Conservation (phyloP, 495 filamentous ascomycete species). For the Daldinia concentrica region DNA sequence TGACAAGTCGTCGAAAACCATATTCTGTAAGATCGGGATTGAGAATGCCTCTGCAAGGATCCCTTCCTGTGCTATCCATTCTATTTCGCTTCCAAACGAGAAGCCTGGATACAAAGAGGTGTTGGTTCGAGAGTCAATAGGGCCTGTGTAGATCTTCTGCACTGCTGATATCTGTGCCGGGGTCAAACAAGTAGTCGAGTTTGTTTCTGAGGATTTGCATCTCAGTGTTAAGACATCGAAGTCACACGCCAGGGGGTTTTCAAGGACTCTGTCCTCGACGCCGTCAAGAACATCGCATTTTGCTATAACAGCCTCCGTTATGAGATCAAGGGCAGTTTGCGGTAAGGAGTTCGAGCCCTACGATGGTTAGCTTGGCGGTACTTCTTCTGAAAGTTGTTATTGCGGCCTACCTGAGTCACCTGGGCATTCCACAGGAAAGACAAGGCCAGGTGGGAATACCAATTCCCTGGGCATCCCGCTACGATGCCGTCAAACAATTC, state of each 20-base stretch:
- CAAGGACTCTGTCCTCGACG: constrained; percentile 51
- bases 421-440: constrained; percentile 55
- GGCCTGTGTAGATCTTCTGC: constrained; percentile 47
- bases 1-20: constrained; percentile 59
- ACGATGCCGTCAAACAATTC: constrained; percentile 56
- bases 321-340: constrained; percentile 49
- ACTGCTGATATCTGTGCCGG: constrained; percentile 41
- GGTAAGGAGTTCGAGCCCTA: constrained; percentile 35
- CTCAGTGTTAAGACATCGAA: constrained; percentile 50
- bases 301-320: constrained; percentile 46
- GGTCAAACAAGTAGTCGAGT: constrained; percentile 45
- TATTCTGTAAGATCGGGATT: constrained; percentile 60
- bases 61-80: constrained; percentile 49
- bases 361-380: background rate
- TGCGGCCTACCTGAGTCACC: constrained; percentile 39
- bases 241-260: constrained; percentile 51
- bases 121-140: constrained; percentile 33
- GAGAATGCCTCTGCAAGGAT: constrained; percentile 46
- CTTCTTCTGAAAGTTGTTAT: background rate
- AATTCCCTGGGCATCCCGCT: constrained; percentile 55
- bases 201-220: constrained; percentile 39
- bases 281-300: constrained; percentile 54
- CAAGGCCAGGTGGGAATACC: constrained; percentile 54
- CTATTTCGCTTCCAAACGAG: constrained; percentile 46
- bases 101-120: constrained; percentile 52